Base-by-base conservation (phyloP, 306 rosid genomes). In the Betula pendula region DNA sequence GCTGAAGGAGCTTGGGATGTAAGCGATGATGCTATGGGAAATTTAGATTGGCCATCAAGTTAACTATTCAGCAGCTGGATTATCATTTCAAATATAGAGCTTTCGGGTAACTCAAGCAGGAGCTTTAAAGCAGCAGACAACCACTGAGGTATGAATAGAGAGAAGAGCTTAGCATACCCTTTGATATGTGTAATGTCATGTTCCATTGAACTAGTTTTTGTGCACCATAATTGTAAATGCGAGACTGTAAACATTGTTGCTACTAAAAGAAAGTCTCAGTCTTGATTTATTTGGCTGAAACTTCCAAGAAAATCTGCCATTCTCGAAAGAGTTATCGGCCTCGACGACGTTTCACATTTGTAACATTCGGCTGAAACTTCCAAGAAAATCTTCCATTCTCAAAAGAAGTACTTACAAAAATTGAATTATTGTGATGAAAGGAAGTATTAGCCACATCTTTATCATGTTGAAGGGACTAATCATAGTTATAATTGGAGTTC, bases 1-100 rank as follows among this genome's bases (percentile, higher is more conserved):
- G 89, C 87, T 5, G 80, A 73, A 71, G 96, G 97, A 77, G 92
- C 89, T 47, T 95, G 98, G 97, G 76, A 69, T 63, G 73, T 81
- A 75, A 87, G 88, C 62, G 84, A 89, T 27, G 89, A 82, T 72
- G 79, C 86, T 75, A 12, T 20, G 62, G 76, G 43, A 45, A 88
- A 85, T 82, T 83, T 88, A 17, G 56, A 42, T 71, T 95, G 98
- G 98, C 97, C 97, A 6, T 82, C 82, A 82, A 80, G 74, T 40
- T 74, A 45, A 49, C 77, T 70, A 58, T 25, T 56, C 70, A 15
- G 40, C 52, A 9, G 56, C 48, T 56, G 47, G 68, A 50, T 55
- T 76, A 43, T 74, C 22, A 19, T 8, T 40, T 65, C 70, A 65
- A 25, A 65, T 19, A 65, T 24, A 55, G 35, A 38, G 65, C 55